Percentiles rank a stretch among this genome's conserved stretches.
phyloP scores from a whole-genome alignment of 306 rosid genomes.

The Sesbania bispinosa region DNA sequence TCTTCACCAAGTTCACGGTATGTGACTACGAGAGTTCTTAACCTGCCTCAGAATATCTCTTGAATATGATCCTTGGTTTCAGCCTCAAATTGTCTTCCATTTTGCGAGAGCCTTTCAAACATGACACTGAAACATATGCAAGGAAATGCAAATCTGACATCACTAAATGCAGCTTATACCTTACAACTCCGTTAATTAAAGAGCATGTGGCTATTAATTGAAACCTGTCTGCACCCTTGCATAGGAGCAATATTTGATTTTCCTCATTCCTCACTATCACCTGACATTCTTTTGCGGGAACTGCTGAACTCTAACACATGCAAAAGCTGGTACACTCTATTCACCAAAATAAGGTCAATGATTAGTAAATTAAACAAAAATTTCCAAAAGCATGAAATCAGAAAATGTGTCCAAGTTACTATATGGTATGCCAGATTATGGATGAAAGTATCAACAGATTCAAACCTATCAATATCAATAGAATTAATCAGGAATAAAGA shows the following conservation, averaged over 20 bases:
- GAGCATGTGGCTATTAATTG: constrained; percentile 22
- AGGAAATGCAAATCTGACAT: constrained; percentile 25
- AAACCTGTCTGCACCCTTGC: constrained; percentile 99
- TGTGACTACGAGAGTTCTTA: constrained; percentile 71
- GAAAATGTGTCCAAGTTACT: neutral
- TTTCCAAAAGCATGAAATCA: neutral
- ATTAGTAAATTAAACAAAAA: constrained; percentile 14
- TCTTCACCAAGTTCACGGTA: constrained; percentile 61
- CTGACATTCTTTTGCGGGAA: constrained; percentile 94
- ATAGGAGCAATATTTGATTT: constrained; percentile 58
- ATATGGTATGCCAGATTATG: neutral
- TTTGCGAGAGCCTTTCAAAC: constrained; percentile 64
- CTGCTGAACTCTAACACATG: constrained; percentile 84
- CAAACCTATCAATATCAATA: neutral
- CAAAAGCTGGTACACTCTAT: constrained; percentile 68
- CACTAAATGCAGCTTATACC: constrained; percentile 28
- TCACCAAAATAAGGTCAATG: constrained; percentile 24
- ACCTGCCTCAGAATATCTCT: constrained; percentile 83
- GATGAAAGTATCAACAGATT: constrained; percentile 16
- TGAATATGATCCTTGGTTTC: constrained; percentile 67
- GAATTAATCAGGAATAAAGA: neutral
- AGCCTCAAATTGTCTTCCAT: constrained; percentile 64
- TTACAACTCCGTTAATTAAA: constrained; percentile 14
- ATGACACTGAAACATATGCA: constrained; percentile 56
- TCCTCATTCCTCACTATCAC: constrained; percentile 75